Evolutionary conservation across 2,329 filamentous ascomycete species (phyloP), one percentile per base, ranked within the genome.

Genomic region (Furcasterigmium furcatum): DNA sequence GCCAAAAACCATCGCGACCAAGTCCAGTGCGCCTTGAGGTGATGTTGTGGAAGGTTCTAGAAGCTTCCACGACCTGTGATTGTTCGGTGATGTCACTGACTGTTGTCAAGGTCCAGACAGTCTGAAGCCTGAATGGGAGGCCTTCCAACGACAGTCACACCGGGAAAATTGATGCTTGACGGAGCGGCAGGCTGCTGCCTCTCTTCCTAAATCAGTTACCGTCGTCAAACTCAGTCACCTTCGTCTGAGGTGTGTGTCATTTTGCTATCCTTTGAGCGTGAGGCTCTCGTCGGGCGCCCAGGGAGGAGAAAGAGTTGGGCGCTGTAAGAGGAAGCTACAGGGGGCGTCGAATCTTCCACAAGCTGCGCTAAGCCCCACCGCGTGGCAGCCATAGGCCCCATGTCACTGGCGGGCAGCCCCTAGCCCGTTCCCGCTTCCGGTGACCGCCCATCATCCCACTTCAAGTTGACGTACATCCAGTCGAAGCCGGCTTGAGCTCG

Each of bases 41-140:
- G n/a, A n/a, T n/a, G n/a, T n/a, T n/a, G 18, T 56, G 38, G 61
- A 64, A 62, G 54, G 45, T 64, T 63, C 60, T 53, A 54, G 61
- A 62, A 63, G 51, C 38, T 64, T 63, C 59, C 35, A 54, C 51
- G 27, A 3, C 12, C n/a, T 12, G 19, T 19, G 21, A n/a, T n/a
- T n/a, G n/a, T n/a, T 16, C 16, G n/a, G 41, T 43, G 41, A 43
- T 43, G 41, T 43, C 41, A 43, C 41, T n/a, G 36, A 24, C n/a
- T n/a, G n/a, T n/a, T n/a, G n/a, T n/a, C n/a, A n/a, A n/a, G n/a
- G n/a, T n/a, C n/a, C n/a, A n/a, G n/a, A n/a, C n/a, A n/a, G n/a
- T n/a, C n/a, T n/a, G n/a, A n/a, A n/a, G n/a, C n/a, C n/a, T n/a
- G n/a, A 24, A 16, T 14, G 38, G 18, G 21, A 40, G 38, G 25